Evolutionary conservation across 2,329 filamentous ascomycete species (phyloP), one percentile per base, ranked within the genome.

Genomic region (Colletotrichum tofieldiae): DNA sequence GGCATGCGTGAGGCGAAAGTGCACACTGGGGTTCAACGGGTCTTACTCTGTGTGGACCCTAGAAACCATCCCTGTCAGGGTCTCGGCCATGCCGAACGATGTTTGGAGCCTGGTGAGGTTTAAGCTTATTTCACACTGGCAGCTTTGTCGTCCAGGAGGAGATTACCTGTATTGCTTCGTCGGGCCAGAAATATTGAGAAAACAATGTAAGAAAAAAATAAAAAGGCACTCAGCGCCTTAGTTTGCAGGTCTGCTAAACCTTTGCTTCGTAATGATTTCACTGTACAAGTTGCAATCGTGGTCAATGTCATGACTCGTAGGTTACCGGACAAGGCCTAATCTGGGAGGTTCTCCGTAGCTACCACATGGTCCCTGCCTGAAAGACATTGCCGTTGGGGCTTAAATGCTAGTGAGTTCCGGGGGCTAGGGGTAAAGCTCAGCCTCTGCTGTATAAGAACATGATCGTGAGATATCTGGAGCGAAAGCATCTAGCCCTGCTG

Each of bases 21-120:
- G 29, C 14, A 23, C 20, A 45, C 41, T 60, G 55, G 58, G 58
- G 56, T 29, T 35, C 37, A 41, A 43, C 68, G 29, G 20, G 41
- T 52, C 37, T 8, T 52, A 52, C 14, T 20, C n/a, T 26, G 32
- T n/a, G 11, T 37, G 43, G 35, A 56, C 41, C 35, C 14, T 11
- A 35, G 7, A n/a, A 12, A 3, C 12, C 14, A 18, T 11, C 37
- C 64, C 47, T 51, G 58, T 20, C 23, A n/a, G 9, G 16, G 18
- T 23, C 20, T 59, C 61, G 67, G 52, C 16, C 56, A 61, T 23
- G 18, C 47, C 65, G 58, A 47, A 23, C 12, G 20, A 23, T 20
- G 29, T 20, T n/a, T 20, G 18, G 32, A 20, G 20, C 12, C 20
- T 12, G 11, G 18, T 39, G 20, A 23, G 54, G 18, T 39, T 56